Percentiles rank a stretch among this genome's conserved stretches.
These are phyloP conservation scores for Candida mattraensis DNA, from an alignment of 805 yeast genomes.

Conservation along the genomic window DNA sequence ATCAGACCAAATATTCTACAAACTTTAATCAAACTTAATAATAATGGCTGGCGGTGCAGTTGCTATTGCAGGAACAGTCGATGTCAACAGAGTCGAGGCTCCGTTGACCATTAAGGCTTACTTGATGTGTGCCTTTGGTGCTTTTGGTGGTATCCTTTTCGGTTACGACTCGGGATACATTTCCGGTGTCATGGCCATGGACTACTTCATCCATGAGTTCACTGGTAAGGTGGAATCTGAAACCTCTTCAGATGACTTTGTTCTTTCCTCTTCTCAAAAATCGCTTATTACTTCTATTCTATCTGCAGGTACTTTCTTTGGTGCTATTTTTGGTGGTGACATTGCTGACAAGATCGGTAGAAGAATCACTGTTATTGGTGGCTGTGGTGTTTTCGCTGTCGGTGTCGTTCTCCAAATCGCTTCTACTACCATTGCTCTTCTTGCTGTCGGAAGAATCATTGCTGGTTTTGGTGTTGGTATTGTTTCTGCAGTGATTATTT, in stretches of 20 bases:
- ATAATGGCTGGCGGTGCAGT: slow-evolving; percentile 11
- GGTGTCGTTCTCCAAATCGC: slow-evolving; percentile 52
- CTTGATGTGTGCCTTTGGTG: slow-evolving; percentile 54
- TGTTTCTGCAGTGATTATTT: slow-evolving; percentile 72
- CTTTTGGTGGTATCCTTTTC: slow-evolving; percentile 65
- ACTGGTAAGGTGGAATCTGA: slow-evolving; percentile 24
- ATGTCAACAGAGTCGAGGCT: slow-evolving; percentile 34
- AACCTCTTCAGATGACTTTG: slow-evolving; percentile 18
- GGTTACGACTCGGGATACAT: slow-evolving; percentile 73
- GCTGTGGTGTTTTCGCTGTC: slow-evolving; percentile 44
- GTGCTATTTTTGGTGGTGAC: slow-evolving; percentile 63
- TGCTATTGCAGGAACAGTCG: slow-evolving; percentile 14
- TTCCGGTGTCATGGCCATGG: slow-evolving; percentile 66
- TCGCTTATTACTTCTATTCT: slow-evolving; percentile 68
- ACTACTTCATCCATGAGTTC: slow-evolving; percentile 37
- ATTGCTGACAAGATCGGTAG: slow-evolving; percentile 47
- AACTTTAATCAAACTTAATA: slow-evolving; percentile 1
- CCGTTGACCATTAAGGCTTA: slow-evolving; percentile 39
- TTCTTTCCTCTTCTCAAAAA: slow-evolving; percentile 32
- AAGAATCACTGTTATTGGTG: slow-evolving; percentile 43
- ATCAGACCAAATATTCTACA: slow-evolving; percentile 2
- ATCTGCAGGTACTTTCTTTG: slow-evolving; percentile 69
- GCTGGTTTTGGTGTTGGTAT: slow-evolving; percentile 81
- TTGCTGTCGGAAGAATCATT: slow-evolving; percentile 68
- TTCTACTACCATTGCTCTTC: slow-evolving; percentile 44